phyloP scores from a whole-genome alignment of 208 protist genomes.

The Willaertia magna region DNA sequence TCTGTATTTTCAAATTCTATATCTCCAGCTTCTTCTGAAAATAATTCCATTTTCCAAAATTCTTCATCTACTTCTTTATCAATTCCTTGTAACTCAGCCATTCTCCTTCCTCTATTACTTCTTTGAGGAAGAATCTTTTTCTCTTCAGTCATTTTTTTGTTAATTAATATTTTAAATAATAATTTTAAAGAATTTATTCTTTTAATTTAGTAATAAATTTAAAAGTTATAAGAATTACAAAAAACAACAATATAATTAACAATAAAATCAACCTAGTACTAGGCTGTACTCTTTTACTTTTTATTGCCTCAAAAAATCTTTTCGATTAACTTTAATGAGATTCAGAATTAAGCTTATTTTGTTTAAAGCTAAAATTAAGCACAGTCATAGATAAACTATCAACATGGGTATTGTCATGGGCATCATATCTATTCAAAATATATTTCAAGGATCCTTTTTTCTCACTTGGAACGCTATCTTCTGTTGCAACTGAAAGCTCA shows the following conservation, averaged over 20 bases:
- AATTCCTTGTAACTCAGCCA: not conserved
- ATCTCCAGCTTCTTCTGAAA: not conserved
- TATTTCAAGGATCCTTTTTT: not conserved
- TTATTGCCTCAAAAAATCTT: too few relatives aligned
- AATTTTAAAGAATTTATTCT: too few relatives aligned
- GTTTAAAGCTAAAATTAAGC: not conserved
- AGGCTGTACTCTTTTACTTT: too few relatives aligned
- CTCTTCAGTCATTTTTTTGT: too few relatives aligned
- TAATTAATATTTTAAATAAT: too few relatives aligned
- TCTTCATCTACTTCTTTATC: not conserved
- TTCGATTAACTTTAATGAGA: not conserved
- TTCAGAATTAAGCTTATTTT: too few relatives aligned
- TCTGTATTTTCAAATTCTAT: not conserved
- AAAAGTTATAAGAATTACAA: too few relatives aligned
- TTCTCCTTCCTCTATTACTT: not conserved
- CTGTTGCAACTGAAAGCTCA: not conserved
- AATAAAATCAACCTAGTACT: too few relatives aligned
- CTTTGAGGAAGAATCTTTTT: not conserved
- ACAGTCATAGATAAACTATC: not conserved
- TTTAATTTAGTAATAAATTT: too few relatives aligned
- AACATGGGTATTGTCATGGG: not conserved
- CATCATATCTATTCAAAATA: not conserved
- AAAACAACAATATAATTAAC: too few relatives aligned
- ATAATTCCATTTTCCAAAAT: not conserved
- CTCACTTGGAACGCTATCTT: not conserved